These are phyloP conservation scores for Escovopsis sp. DNA, from an alignment of 2,329 filamentous ascomycete genomes.

Conservation along the genomic window DNA sequence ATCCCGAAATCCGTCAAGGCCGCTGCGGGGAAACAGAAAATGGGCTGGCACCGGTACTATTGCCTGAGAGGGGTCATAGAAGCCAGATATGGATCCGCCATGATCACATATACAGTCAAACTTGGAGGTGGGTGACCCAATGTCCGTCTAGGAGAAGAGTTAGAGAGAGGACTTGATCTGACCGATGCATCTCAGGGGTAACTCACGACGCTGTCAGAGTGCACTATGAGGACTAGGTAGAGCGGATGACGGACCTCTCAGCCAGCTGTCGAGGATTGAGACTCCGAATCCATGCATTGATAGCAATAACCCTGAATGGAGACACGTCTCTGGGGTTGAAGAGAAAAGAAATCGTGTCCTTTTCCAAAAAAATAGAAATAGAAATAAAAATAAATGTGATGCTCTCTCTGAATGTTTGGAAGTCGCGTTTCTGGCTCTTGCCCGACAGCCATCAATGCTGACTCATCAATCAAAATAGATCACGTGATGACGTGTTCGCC, in stretches of 20 bases:
- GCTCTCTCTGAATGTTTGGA: background rate
- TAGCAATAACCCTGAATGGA: background rate
- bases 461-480: background rate
- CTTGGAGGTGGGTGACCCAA: slow-evolving; percentile 18
- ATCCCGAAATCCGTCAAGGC: slow-evolving; percentile 18
- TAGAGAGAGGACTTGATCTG: background rate
- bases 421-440: background rate
- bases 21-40: slow-evolving; percentile 16
- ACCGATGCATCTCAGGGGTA: slow-evolving; percentile 13
- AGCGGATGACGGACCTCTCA: background rate
- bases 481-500: slow-evolving; percentile 11
- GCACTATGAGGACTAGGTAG: slow-evolving; percentile 15
- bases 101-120: slow-evolving; percentile 23
- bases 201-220: slow-evolving; percentile 24
- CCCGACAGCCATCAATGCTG: background rate
- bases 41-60: slow-evolving; percentile 23
- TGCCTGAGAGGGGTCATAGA: slow-evolving; percentile 23
- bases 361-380: background rate
- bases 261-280: background rate
- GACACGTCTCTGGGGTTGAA: background rate
- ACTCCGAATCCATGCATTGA: background rate
- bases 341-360: background rate
- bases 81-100: slow-evolving; percentile 23
- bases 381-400: background rate
- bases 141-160: background rate